phyloP scores from a whole-genome alignment of 179 eudicot species.

The Monotropa hypopitys region DNA sequence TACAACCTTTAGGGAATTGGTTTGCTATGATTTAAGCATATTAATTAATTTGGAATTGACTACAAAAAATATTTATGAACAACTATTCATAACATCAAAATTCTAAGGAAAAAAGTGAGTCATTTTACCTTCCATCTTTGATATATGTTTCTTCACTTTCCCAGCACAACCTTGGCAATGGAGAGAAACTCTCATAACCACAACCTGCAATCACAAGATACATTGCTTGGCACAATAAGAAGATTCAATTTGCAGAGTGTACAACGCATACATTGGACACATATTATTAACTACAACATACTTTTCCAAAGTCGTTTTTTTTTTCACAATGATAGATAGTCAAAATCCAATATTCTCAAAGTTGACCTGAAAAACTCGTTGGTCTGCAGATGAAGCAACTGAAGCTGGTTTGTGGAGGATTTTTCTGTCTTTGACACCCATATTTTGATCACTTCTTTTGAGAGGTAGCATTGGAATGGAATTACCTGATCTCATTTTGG shows the following conservation, averaged over 20 bases:
- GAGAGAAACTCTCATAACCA: constrained; percentile 65
- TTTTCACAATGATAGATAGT: background rate
- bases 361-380: no score
- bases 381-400: no score
- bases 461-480: background rate
- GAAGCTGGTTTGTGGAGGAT: background rate
- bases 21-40: no score
- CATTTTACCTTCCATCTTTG: constrained; percentile 64
- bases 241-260: background rate
- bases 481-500: constrained; percentile 7
- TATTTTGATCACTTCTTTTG: background rate
- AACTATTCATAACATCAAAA: no score
- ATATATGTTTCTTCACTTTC: constrained; percentile 60
- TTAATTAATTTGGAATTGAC: no score
- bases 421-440: background rate
- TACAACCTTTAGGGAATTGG: no score
- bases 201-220: constrained; percentile 32
- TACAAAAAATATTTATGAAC: no score
- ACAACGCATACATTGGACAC: background rate
- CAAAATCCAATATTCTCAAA: no score
- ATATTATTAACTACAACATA: no score
- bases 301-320: background rate
- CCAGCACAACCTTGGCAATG: constrained; percentile 87
- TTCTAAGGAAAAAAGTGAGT: background rate
- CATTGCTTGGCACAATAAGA: background rate